These are phyloP conservation scores for Peronospora farinosa DNA, from an alignment of 352 stramenopile species.

Conservation along the genomic window DNA sequence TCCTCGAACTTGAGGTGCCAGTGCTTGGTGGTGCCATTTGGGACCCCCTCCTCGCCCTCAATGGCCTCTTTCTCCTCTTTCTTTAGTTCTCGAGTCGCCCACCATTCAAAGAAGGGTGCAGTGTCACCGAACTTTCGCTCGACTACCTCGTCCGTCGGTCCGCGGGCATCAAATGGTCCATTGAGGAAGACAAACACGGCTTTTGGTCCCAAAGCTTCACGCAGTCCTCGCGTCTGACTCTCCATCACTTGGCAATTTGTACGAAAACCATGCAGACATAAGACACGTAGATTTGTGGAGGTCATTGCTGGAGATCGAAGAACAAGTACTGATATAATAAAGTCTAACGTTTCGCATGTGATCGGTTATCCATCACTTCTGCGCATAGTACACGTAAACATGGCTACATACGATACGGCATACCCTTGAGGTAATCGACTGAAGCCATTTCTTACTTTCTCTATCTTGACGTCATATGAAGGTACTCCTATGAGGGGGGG, in stretches of 20 bases:
- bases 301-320: not conserved
- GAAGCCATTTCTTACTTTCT: no score
- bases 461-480: no score
- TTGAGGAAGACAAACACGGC: slow-evolving; percentile 73
- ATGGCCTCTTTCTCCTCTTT: slow-evolving; percentile 2
- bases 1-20: not conserved
- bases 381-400: no score
- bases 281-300: slow-evolving; percentile 44
- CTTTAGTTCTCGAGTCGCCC: not conserved
- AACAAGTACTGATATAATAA: no score
- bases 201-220: slow-evolving; percentile 45
- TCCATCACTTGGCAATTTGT: slow-evolving; percentile 72
- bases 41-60: not conserved
- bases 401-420: no score
- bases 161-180: slow-evolving; percentile 44
- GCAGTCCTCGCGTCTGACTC: slow-evolving; percentile 52
- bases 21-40: not conserved
- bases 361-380: no score
- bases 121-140: slow-evolving; percentile 9
- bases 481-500: no score
- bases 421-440: no score
- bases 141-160: slow-evolving; percentile 51
- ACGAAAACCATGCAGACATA: slow-evolving; percentile 70
- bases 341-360: no score
- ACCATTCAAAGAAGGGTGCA: slow-evolving; percentile 3